Base-by-base conservation (phyloP, 2,329 filamentous ascomycete species). In the Fusarium pininemorale region DNA sequence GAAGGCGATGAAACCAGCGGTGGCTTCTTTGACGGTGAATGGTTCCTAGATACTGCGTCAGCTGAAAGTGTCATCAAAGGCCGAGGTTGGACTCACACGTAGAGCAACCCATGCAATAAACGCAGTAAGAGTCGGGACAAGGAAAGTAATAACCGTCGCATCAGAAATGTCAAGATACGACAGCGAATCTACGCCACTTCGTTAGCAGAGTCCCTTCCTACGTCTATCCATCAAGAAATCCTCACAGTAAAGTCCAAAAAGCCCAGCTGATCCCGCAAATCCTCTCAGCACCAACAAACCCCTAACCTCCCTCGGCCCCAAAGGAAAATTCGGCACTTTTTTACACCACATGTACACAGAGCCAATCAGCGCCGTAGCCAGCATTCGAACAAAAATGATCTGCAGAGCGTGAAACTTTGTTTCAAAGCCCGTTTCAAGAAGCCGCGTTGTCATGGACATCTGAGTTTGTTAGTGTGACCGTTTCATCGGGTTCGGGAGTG, bases 71-170 rank as follows among this genome's bases (percentile, higher is more conserved):
- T 16, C 0, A 13, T 4, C 6, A 3, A 3, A 6, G 10, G 9
- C 18, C 10, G 6, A 13, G 15, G 7, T 0, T 18, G 14, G 2
- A 63, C 76, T 28, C 67, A 80, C 79, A 3, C 62, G 55, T 1
- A 81, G 63, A 30, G 78, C 80, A 20, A 94, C 80, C 90, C 94
- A 75, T 85, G 91, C 88, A 87, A 95, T 81, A 87, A 84, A 81
- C 3, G 83, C 92, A 13, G 92, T 90, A 15, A 94, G 85, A 13
- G 91, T 91, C 0, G 94, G 94, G 0, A 92, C 88, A 7, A 96
- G 86, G 80, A 96, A 96, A 12, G 92, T 94, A 39, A 96, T 91
- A 30, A 95, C 93, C 0, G 92, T 94, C 3, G 93, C 92, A 79
- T 96, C 94, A 4, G 93, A 90, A 4, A 96, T 86, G 5, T 93